Evolutionary conservation across 1,139 yeast genomes (phyloP).

Genomic region (Suhomyces bokatorum): DNA sequence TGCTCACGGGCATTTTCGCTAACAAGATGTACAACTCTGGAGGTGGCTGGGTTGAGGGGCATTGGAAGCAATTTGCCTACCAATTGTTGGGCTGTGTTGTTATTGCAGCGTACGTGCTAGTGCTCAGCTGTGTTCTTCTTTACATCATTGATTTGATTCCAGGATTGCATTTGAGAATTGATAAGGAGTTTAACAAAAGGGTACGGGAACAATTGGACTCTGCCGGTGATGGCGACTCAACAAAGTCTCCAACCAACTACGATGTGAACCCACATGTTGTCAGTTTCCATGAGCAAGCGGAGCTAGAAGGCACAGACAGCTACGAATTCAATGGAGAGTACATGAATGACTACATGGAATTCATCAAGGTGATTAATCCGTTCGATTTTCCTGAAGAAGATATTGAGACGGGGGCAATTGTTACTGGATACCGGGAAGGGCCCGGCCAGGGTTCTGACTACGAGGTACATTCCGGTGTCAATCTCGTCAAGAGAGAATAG

Average conservation of each 20-base stretch:
- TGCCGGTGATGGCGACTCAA: constrained; percentile 21
- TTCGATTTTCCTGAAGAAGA: constrained; percentile 36
- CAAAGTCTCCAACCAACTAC: constrained; percentile 18
- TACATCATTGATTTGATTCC: constrained; percentile 47
- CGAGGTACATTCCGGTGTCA: constrained; percentile 19
- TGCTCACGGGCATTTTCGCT: constrained; percentile 47
- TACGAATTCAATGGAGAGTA: constrained; percentile 56
- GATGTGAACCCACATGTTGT: constrained; percentile 8
- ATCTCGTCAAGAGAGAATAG: constrained; percentile 9
- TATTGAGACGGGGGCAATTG: constrained; percentile 9
- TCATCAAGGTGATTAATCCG: constrained; percentile 44
- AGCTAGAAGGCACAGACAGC: constrained; percentile 50
- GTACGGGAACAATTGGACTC: constrained; percentile 21
- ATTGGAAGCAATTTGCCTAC: constrained; percentile 50
- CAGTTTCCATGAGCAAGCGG: constrained; percentile 32
- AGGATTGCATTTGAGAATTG: constrained; percentile 48
- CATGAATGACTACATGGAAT: constrained; percentile 50
- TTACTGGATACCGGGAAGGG: constrained; percentile 2
- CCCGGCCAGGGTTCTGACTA: constrained; percentile 20
- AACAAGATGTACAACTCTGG: constrained; percentile 30
- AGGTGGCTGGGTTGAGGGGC: constrained; percentile 53
- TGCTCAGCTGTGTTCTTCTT: constrained; percentile 38
- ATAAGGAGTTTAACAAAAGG: constrained; percentile 41
- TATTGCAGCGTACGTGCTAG: constrained; percentile 41
- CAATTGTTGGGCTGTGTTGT: constrained; percentile 49